A percentile compares a stretch with the other conserved stretches of the same genome.
phyloP scores from a whole-genome alignment of 2,329 filamentous ascomycete species.

The Trichothecium roseum region DNA sequence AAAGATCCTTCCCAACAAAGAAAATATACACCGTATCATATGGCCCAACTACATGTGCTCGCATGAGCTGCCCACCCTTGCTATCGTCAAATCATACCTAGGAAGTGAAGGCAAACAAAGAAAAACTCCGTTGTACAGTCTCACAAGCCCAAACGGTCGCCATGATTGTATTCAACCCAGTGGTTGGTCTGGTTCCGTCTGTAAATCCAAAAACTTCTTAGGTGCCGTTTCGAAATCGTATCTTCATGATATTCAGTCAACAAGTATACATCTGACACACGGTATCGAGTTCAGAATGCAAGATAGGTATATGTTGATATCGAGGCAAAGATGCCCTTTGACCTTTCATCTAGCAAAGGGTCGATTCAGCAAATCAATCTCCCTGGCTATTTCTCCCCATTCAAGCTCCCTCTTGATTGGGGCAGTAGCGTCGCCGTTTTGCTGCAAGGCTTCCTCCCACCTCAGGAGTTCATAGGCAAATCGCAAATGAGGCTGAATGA shows the following conservation, averaged over 20 bases:
- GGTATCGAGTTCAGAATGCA: too few species aligned
- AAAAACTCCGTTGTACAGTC: too few species aligned
- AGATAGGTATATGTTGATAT: too few species aligned
- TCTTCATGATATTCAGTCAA: too few species aligned
- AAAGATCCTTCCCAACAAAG: neutral
- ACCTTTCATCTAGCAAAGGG: constrained; percentile 65
- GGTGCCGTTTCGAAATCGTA: too few species aligned
- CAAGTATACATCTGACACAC: too few species aligned
- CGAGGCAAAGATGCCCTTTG: neutral
- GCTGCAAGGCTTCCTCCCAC: constrained; percentile 75
- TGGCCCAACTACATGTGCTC: neutral
- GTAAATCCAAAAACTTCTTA: too few species aligned
- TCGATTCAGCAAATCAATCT: constrained; percentile 92
- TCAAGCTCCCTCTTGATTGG: constrained; percentile 68
- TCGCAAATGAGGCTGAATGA: constrained; percentile 91
- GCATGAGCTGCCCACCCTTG: neutral
- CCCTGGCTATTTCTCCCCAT: constrained; percentile 78
- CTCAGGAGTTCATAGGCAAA: constrained; percentile 94
- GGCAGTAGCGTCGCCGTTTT: constrained; percentile 31
- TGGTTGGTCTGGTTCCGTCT: too few species aligned
- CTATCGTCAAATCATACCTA: neutral
- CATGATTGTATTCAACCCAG: too few species aligned
- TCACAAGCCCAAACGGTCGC: too few species aligned
- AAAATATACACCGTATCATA: neutral
- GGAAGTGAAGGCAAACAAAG: too few species aligned